Evolutionary conservation across 495 filamentous ascomycete genomes (phyloP).

Genomic region (Cryomyces minteri): DNA sequence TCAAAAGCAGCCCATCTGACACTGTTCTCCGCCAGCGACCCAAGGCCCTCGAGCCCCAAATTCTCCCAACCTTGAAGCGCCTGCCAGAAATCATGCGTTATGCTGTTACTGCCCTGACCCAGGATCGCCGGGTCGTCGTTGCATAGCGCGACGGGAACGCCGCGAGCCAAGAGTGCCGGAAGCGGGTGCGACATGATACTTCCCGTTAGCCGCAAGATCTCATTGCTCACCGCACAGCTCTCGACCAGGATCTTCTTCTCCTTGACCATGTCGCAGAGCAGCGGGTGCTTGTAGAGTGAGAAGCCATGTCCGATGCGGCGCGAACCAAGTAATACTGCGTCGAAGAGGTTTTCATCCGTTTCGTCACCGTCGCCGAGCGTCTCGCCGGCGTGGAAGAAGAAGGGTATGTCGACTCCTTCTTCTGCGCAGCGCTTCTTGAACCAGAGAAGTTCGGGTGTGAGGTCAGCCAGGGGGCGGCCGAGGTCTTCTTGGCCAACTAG

Average conservation of each 20-base stretch:
- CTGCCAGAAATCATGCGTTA: slow-evolving; percentile 87
- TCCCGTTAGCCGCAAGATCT: slow-evolving; percentile 58
- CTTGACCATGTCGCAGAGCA: slow-evolving; percentile 71
- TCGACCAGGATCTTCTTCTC: slow-evolving; percentile 79
- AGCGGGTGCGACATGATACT: slow-evolving; percentile 66
- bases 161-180: slow-evolving; percentile 67
- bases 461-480: slow-evolving; percentile 54
- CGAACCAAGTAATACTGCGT: slow-evolving; percentile 73
- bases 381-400: slow-evolving; percentile 90
- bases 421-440: slow-evolving; percentile 71
- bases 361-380: slow-evolving; percentile 56
- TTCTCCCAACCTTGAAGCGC: slow-evolving; percentile 73
- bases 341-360: slow-evolving; percentile 74
- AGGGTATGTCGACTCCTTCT: slow-evolving; percentile 71
- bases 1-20: slow-evolving; percentile 79
- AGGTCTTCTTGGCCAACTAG: slow-evolving; percentile 70
- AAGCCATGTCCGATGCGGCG: slow-evolving; percentile 79
- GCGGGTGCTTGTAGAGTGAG: slow-evolving; percentile 78
- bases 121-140: slow-evolving; percentile 78
- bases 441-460: slow-evolving; percentile 77
- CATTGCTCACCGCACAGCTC: slow-evolving; percentile 72
- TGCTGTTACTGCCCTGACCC: slow-evolving; percentile 54
- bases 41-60: slow-evolving; percentile 63
- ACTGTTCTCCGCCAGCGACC: slow-evolving; percentile 79
- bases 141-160: slow-evolving; percentile 56